phyloP scores from a whole-genome alignment of 2,329 filamentous ascomycete species.

The Trichoderma sp. region DNA sequence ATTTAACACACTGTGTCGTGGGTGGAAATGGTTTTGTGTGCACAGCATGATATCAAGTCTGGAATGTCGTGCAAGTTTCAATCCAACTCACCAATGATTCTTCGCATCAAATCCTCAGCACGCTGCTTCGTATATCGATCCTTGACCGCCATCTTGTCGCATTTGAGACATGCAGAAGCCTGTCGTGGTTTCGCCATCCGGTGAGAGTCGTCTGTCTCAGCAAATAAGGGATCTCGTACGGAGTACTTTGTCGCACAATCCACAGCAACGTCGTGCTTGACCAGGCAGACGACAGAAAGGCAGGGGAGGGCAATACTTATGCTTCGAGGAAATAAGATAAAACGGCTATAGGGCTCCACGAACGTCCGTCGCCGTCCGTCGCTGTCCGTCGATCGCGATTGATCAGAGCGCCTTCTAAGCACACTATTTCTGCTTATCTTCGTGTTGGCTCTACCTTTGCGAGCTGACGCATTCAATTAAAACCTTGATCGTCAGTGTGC shows the following conservation, averaged over 20 bases:
- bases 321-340: neutral
- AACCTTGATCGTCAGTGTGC: neutral
- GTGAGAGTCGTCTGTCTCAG: neutral
- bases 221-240: neutral
- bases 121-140: neutral
- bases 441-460: neutral
- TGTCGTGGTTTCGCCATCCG: neutral
- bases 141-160: neutral
- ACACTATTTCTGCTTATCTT: neutral
- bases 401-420: neutral
- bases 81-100: neutral
- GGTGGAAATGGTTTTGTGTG: neutral
- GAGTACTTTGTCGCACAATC: neutral
- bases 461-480: neutral
- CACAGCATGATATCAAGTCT: neutral
- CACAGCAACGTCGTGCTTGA: neutral
- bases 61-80: neutral
- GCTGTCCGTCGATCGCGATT: neutral
- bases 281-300: neutral
- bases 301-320: neutral
- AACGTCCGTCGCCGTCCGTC: neutral
- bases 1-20: neutral
- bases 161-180: neutral
- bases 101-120: neutral
- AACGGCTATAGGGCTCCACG: neutral